phyloP scores from a whole-genome alignment of 306 rosid genomes.

The Vigna angularis region DNA sequence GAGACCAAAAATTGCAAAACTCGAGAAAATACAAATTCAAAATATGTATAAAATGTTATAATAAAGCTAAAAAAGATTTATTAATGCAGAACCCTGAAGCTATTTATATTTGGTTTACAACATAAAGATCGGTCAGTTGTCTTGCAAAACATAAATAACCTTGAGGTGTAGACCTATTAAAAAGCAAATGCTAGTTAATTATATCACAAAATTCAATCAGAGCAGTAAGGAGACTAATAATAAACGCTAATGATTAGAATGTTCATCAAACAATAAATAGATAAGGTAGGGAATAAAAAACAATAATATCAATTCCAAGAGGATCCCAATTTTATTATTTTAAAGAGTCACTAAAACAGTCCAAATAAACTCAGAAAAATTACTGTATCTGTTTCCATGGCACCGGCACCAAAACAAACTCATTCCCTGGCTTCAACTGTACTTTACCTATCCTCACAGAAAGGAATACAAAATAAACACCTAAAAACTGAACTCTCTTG shows the following conservation, averaged over 20 bases:
- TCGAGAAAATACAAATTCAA: too few relatives aligned
- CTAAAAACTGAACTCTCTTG: neutral
- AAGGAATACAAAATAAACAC: slow-evolving; percentile 11
- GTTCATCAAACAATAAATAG: neutral
- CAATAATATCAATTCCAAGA: neutral
- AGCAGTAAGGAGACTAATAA: neutral
- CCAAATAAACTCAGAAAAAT: neutral
- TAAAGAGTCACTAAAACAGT: neutral
- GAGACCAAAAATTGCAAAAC: neutral
- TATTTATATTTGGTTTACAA: neutral
- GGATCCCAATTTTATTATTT: slow-evolving; percentile 4
- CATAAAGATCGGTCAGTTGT: neutral
- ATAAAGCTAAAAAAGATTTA: too few relatives aligned
- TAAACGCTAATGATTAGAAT: neutral
- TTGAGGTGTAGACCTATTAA: too few relatives aligned
- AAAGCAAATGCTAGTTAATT: neutral
- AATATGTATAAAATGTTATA: too few relatives aligned
- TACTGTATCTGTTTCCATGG: neutral
- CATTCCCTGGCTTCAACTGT: slow-evolving; percentile 11
- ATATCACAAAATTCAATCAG: neutral
- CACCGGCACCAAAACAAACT: neutral
- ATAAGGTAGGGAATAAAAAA: neutral
- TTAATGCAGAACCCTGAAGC: neutral
- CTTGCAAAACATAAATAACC: neutral
- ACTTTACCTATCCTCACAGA: neutral